A percentile compares a stretch with the other conserved stretches of the same genome.
Conservation (phyloP, 2,329 filamentous ascomycete species). For the Fusarium sp. region DNA sequence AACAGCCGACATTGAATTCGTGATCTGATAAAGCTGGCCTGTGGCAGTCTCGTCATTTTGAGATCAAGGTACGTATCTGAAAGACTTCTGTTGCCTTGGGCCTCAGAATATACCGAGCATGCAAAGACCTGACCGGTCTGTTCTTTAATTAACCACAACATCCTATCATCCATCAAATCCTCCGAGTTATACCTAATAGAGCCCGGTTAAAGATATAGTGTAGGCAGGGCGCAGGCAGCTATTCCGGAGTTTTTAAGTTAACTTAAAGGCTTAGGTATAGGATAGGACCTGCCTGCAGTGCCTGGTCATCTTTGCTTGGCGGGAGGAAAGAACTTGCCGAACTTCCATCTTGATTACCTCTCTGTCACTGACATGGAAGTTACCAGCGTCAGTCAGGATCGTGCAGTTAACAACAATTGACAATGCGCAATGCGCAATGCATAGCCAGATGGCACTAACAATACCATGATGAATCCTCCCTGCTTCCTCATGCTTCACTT, state of each 20-base stretch:
- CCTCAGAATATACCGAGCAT: background rate
- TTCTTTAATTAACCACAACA: background rate
- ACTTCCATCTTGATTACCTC: background rate
- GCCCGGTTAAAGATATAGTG: background rate
- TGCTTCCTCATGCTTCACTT: background rate
- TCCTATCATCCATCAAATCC: background rate
- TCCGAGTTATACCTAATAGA: background rate
- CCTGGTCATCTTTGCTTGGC: constrained; percentile 7
- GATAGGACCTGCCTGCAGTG: background rate
- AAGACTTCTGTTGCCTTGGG: background rate
- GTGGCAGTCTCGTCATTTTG: constrained; percentile 5
- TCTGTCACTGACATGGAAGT: constrained; percentile 6
- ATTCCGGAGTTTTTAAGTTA: background rate
- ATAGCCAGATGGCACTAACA: constrained; percentile 12
- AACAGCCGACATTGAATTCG: constrained; percentile 31
- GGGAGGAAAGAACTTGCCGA: constrained; percentile 11
- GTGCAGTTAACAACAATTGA: background rate
- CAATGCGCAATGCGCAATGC: background rate
- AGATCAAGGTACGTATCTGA: background rate
- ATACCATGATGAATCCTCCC: constrained; percentile 31
- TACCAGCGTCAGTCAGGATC: constrained; percentile 17
- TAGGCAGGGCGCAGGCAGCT: background rate
- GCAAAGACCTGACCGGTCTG: background rate
- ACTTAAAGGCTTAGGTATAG: background rate
- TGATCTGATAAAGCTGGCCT: background rate